These are phyloP conservation scores for Coemansia sp. DNA, from an alignment of 192 early-diverging fungal genomes.

Conservation along the genomic window DNA sequence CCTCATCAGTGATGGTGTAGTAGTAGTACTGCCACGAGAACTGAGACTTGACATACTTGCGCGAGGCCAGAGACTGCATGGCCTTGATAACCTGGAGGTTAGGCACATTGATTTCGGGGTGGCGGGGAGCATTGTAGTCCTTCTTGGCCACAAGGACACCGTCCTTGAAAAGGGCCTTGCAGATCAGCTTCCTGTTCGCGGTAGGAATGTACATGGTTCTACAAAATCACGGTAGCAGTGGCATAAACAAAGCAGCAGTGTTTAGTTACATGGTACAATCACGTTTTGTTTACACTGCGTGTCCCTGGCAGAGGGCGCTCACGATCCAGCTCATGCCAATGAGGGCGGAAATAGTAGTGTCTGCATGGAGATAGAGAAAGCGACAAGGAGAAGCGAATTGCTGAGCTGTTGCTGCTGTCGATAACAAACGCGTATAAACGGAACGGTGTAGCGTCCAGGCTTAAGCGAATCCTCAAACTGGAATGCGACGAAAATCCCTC, in stretches of 20 bases:
- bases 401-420: too few relatives aligned
- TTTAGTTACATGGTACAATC: neutral
- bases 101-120: constrained; percentile 94
- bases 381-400: too few relatives aligned
- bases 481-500: neutral
- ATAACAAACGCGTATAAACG: too few relatives aligned
- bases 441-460: too few relatives aligned
- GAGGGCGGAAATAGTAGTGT: too few relatives aligned
- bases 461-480: neutral
- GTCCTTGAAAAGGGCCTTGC: constrained; percentile 94
- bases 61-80: constrained; percentile 93
- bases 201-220: constrained; percentile 95
- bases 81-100: constrained; percentile 99
- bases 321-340: too few relatives aligned
- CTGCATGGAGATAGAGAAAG: too few relatives aligned
- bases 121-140: constrained; percentile 95
- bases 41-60: constrained; percentile 89
- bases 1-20: constrained; percentile 98
- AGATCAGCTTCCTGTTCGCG: constrained; percentile 95
- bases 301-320: neutral
- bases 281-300: neutral
- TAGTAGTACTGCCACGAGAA: constrained; percentile 99
- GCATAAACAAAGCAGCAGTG: neutral
- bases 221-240: constrained; percentile 4
- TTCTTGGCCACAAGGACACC: constrained; percentile 99